Evolutionary conservation across 495 filamentous ascomycete species (phyloP).

Genomic region (Cryomyces antarcticus): DNA sequence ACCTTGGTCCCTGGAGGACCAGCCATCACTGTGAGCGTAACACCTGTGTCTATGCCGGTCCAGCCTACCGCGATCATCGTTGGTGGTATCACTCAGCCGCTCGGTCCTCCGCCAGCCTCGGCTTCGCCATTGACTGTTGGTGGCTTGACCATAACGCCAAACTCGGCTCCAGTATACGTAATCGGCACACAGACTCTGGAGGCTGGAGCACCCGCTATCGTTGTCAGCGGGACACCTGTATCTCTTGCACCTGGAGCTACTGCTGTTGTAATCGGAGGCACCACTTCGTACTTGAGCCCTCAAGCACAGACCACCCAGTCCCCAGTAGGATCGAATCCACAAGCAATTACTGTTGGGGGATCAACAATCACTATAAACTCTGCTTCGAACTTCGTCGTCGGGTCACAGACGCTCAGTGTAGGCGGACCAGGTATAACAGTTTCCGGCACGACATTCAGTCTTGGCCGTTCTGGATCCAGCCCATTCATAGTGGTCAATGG

Average conservation of each 20-base stretch:
- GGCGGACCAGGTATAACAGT: too few relatives aligned
- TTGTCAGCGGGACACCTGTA: conserved; percentile 9
- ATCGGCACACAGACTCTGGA: conserved; percentile 11
- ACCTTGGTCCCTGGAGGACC: not conserved
- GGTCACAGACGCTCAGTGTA: too few relatives aligned
- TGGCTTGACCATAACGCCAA: not conserved
- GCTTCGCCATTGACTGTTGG: not conserved
- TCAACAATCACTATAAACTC: too few relatives aligned
- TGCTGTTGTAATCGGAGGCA: conserved; percentile 8
- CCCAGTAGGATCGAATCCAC: too few relatives aligned
- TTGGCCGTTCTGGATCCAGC: too few relatives aligned
- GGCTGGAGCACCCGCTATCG: conserved; percentile 10
- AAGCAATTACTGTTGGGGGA: too few relatives aligned
- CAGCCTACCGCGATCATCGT: conserved; percentile 1
- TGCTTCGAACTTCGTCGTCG: too few relatives aligned
- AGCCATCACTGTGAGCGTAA: not conserved
- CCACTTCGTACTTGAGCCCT: not conserved
- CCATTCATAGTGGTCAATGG: too few relatives aligned
- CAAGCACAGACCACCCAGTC: too few relatives aligned
- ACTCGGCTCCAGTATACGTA: conserved; percentile 4
- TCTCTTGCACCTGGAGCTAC: conserved; percentile 11
- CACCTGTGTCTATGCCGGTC: not conserved
- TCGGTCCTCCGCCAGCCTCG: not conserved
- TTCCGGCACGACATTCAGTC: too few relatives aligned
- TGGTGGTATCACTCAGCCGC: not conserved